phyloP scores from a whole-genome alignment of 176 grass and related monocot genomes.

The Lolium multiflorum region DNA sequence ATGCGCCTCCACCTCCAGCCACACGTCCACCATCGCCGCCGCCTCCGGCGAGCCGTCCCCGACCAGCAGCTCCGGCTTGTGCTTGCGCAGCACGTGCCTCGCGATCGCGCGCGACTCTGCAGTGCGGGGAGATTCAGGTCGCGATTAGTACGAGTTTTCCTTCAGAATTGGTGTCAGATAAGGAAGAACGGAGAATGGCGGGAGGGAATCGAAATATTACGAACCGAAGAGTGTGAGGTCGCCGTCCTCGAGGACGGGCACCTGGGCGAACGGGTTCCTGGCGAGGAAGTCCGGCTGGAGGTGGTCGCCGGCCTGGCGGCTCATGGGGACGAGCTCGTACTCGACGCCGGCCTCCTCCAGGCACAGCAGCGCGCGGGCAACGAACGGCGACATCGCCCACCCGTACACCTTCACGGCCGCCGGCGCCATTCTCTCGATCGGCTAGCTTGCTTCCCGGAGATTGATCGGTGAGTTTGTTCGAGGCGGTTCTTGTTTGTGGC shows the following conservation, averaged over 20 bases:
- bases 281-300: constrained; percentile 50
- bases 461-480: background rate
- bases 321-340: constrained; percentile 55
- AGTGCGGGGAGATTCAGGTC: background rate
- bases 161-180: background rate
- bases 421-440: background rate
- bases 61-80: constrained; percentile 25
- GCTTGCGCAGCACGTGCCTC: constrained; percentile 20
- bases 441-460: background rate
- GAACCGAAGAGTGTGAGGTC: constrained; percentile 41
- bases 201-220: background rate
- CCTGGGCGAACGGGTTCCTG: constrained; percentile 49
- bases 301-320: constrained; percentile 39
- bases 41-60: background rate
- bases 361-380: constrained; percentile 48
- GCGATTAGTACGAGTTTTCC: background rate
- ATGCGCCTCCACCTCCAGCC: constrained; percentile 43
- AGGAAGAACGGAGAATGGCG: background rate
- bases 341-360: constrained; percentile 63
- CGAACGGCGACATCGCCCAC: constrained; percentile 48
- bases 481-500: no score
- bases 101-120: constrained; percentile 30
- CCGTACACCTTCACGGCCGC: constrained; percentile 52
- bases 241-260: constrained; percentile 47
- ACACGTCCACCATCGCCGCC: constrained; percentile 31